These are phyloP conservation scores for Gossypium trilobum DNA, from an alignment of 441 rosid species.

Conservation along the genomic window DNA sequence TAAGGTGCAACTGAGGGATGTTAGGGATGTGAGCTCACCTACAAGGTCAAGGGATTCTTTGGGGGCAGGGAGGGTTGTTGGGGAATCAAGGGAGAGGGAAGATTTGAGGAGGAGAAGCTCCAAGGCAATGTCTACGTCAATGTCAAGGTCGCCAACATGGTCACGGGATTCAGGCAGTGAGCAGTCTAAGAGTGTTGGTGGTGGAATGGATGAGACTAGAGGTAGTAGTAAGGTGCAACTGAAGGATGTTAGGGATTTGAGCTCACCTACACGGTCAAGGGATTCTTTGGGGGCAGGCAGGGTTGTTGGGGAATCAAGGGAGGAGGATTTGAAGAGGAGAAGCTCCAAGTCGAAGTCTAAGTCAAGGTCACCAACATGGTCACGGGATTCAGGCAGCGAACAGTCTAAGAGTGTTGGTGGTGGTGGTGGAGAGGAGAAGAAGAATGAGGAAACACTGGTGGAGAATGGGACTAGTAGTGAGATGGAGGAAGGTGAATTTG, in stretches of 20 bases:
- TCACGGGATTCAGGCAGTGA: constrained; percentile 62
- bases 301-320: constrained; percentile 32
- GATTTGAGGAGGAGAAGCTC: constrained; percentile 28
- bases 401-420: constrained; percentile 51
- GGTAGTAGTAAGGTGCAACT: constrained; percentile 40
- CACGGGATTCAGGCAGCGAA: constrained; percentile 59
- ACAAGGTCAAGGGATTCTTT: constrained; percentile 60
- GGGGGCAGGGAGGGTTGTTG: constrained; percentile 32
- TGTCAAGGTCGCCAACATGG: constrained; percentile 50
- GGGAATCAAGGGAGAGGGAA: constrained; percentile 26
- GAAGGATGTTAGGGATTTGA: constrained; percentile 32
- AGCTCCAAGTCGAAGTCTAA: constrained; percentile 28
- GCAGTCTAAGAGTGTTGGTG: constrained; percentile 52
- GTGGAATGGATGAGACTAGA: constrained; percentile 29
- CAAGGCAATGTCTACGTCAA: constrained; percentile 31
- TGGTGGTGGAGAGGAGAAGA: constrained; percentile 24
- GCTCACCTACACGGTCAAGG: constrained; percentile 69
- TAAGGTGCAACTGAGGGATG: constrained; percentile 35
- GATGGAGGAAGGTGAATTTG: constrained; percentile 98
- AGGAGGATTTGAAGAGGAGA: constrained; percentile 23
- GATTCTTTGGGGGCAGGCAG: constrained; percentile 39
- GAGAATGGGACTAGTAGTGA: constrained; percentile 67
- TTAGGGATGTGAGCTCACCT: constrained; percentile 52
- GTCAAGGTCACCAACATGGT: constrained; percentile 55
- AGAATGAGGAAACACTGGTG: constrained; percentile 30